Evolutionary conservation across 768 basidiomycete genomes (phyloP).

Genomic region (Rubroboletus pulcherrimus): DNA sequence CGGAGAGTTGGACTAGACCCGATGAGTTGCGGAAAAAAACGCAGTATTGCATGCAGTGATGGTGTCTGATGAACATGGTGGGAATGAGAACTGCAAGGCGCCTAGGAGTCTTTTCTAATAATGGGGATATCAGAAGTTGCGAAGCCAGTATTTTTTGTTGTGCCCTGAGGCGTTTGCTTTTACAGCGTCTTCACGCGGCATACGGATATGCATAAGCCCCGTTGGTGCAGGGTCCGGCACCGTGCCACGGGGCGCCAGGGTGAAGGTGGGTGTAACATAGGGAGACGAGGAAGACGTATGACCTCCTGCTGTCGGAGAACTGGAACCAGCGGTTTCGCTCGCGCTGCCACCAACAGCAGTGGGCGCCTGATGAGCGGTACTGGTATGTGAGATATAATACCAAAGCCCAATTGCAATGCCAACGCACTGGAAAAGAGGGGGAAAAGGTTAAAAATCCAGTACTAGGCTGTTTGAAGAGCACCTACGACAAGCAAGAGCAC

Average conservation of each 20-base stretch:
- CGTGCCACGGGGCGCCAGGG: constrained; percentile 42
- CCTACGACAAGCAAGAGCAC: constrained; percentile 53
- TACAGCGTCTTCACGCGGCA: constrained; percentile 2
- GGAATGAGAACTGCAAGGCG: background rate
- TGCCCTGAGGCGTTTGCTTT: constrained; percentile 4
- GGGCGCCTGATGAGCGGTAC: constrained; percentile 48
- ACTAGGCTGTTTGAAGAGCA: background rate
- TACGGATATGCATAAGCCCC: constrained; percentile 1
- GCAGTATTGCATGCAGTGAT: constrained; percentile 4
- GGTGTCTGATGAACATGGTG: constrained; percentile 1
- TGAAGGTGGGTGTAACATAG: constrained; percentile 61
- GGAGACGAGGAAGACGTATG: constrained; percentile 24
- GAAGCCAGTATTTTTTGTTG: constrained; percentile 9
- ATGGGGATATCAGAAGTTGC: constrained; percentile 9
- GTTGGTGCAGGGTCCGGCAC: constrained; percentile 21
- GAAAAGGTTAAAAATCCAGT: background rate
- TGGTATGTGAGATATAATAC: constrained; percentile 53
- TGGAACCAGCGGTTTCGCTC: constrained; percentile 34
- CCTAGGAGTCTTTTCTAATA: background rate
- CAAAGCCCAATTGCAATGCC: constrained; percentile 58
- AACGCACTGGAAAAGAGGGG: constrained; percentile 35
- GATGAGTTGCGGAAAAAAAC: background rate
- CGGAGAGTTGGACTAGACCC: background rate
- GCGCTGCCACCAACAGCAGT: constrained; percentile 63
- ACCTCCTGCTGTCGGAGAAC: constrained; percentile 11